These are phyloP conservation scores for Solanum etuberosum DNA, from an alignment of 257 asterid species.

Conservation along the genomic window DNA sequence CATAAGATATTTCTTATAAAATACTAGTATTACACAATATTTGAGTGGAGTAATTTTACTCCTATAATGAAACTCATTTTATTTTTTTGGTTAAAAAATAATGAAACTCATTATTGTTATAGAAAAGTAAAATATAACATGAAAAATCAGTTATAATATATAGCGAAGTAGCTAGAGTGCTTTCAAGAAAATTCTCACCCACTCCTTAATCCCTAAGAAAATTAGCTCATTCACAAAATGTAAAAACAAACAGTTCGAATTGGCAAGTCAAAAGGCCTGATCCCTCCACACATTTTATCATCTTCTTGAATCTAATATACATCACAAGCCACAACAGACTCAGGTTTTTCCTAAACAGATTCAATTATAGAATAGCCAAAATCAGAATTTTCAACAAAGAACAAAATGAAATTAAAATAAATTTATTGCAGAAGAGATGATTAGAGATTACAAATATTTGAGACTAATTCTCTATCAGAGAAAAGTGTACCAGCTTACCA, in stretches of 20 bases:
- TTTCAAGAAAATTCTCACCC: background rate
- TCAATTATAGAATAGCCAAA: background rate
- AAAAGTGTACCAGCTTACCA: background rate
- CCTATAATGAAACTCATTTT: no score
- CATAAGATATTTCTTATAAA: no score
- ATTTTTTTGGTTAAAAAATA: no score
- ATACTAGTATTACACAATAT: no score
- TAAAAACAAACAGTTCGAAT: background rate
- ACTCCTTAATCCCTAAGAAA: background rate
- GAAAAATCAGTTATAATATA: no score
- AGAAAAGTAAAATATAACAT: no score
- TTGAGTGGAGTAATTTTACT: no score
- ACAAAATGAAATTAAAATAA: background rate
- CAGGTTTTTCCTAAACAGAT: background rate
- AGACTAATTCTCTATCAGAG: background rate
- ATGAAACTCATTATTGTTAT: no score
- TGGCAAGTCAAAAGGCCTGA: background rate
- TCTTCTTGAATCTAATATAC: background rate
- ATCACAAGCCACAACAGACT: background rate
- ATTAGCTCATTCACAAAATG: background rate
- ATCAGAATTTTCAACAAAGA: background rate
- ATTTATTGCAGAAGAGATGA: background rate
- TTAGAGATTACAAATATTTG: background rate
- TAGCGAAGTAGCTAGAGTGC: background rate
- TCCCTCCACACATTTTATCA: background rate